Conservation (phyloP, 2,329 filamentous ascomycete genomes). For the Fusarium agapanthi region DNA sequence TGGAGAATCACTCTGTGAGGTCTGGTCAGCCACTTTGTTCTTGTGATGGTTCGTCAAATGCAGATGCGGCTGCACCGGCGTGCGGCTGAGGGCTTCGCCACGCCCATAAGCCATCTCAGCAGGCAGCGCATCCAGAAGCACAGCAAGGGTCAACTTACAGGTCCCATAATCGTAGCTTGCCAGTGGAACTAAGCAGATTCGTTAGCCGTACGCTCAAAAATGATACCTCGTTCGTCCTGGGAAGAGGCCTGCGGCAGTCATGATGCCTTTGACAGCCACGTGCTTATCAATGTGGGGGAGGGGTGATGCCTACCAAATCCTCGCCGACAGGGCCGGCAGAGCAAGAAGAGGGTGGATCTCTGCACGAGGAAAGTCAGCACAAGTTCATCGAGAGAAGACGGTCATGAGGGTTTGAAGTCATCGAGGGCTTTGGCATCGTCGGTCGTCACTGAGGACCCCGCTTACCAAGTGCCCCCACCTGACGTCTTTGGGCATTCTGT, state of each 20-base stretch:
- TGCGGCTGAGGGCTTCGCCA: constrained; percentile 31
- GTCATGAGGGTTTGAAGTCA: constrained; percentile 1
- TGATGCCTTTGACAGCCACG: constrained; percentile 22
- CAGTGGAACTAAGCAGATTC: constrained; percentile 83
- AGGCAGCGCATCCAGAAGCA: background rate
- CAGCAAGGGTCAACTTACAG: constrained; percentile 68
- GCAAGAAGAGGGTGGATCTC: constrained; percentile 98
- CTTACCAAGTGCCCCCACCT: constrained; percentile 50
- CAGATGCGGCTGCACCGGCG: constrained; percentile 17
- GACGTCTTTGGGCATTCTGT: constrained; percentile 43
- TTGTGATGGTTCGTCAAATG: constrained; percentile 5
- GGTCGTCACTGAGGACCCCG: constrained; percentile 45
- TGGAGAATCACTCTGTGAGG: constrained; percentile 85
- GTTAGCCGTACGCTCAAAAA: constrained; percentile 37
- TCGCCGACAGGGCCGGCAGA: constrained; percentile 96
- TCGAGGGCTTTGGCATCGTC: constrained; percentile 25
- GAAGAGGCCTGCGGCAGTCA: constrained; percentile 16
- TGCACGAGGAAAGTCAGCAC: constrained; percentile 52
- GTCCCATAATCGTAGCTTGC: constrained; percentile 99
- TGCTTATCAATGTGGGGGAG: constrained; percentile 39
- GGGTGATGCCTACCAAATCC: constrained; percentile 82
- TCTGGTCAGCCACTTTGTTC: constrained; percentile 42
- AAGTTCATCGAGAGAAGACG: background rate
- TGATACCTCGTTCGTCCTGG: background rate
- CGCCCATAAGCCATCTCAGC: constrained; percentile 11